Percentiles rank a stretch among this genome's conserved stretches.
These are phyloP conservation scores for Annulohypoxylon bovei DNA, from an alignment of 495 filamentous ascomycete genomes.

Conservation along the genomic window DNA sequence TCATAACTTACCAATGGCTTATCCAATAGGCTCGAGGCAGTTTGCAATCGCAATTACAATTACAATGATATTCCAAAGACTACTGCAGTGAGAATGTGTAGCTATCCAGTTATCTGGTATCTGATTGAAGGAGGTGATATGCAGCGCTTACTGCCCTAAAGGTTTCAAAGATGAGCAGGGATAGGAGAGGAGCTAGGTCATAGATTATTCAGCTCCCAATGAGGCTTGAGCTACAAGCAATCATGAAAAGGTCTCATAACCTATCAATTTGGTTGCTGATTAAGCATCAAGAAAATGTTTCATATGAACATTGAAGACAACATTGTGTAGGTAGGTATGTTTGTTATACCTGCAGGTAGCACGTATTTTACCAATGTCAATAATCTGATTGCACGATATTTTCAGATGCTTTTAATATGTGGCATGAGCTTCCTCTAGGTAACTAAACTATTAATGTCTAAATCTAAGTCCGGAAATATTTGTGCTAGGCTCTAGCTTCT, in stretches of 20 bases:
- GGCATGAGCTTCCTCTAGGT: background rate
- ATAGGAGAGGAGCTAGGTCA: conserved; percentile 27
- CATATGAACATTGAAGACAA: background rate
- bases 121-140: conserved; percentile 10
- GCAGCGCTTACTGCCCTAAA: conserved; percentile 25
- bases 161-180: conserved; percentile 24
- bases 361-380: conserved; percentile 18
- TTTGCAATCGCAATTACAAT: background rate
- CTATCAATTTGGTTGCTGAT: background rate
- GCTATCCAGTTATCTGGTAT: background rate
- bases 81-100: conserved; percentile 4
- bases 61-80: background rate
- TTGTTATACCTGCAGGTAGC: background rate
- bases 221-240: conserved; percentile 23
- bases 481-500: background rate
- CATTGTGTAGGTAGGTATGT: background rate
- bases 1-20: background rate
- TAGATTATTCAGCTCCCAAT: conserved; percentile 30
- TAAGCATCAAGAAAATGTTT: background rate
- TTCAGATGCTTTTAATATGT: background rate
- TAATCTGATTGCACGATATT: conserved; percentile 18
- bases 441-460: conserved; percentile 14
- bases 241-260: conserved; percentile 15
- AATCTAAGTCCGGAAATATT: conserved; percentile 31
- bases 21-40: background rate